Evolutionary conservation across 2,329 filamentous ascomycete genomes (phyloP), one percentile per base, ranked within the genome.

Genomic region (Phyllosticta paracitricarpa): DNA sequence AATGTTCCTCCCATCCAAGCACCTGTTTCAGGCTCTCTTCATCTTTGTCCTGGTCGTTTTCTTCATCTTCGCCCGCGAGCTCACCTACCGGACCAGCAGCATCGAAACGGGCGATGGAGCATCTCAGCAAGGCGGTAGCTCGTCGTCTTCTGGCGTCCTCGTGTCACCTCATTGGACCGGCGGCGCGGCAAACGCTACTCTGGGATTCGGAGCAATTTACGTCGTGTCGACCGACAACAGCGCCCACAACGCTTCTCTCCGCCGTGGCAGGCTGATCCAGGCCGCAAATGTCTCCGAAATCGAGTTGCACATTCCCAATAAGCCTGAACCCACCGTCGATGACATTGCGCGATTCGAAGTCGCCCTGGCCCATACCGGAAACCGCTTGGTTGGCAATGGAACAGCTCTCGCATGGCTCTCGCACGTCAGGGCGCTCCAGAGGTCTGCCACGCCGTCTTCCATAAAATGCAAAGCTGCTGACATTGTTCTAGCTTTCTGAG

Each of bases 351-450:
- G 66, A 19, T 70, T 78, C 56, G 67, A 70, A 56, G 71, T 73
- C 51, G 68, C 68, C 10, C 65, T 71, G 52, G 66, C 71, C 52
- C 65, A 69, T 10, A n/a, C 35, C 14, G 56, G 19, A n/a, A 54
- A 62, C 4, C 72, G 67, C 19, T 66, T 53, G 1, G 67, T 73
- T 8, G 70, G 72, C 17, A 67, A 68, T 64, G 76, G 76, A 30
- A 76, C 75, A 4, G 69, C 75, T 25, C 65, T 77, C 59, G 76
- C 76, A 33, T 78, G 76, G 76, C 66, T 78, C 48, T 75, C 75
- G 22, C 76, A 78, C 62, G 70, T 71, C 62, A 73, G 76, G 61
- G 73, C 71, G 14, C 66, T 78, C 61, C 70, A 67, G 55, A 74
- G 71, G 73, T 75, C 71, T 19, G 54, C 28, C 22, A 19, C n/a